Percentiles rank a stretch among this genome's conserved stretches.
phyloP scores from a whole-genome alignment of 2,329 filamentous ascomycete species.

The Diaporthe vexans region DNA sequence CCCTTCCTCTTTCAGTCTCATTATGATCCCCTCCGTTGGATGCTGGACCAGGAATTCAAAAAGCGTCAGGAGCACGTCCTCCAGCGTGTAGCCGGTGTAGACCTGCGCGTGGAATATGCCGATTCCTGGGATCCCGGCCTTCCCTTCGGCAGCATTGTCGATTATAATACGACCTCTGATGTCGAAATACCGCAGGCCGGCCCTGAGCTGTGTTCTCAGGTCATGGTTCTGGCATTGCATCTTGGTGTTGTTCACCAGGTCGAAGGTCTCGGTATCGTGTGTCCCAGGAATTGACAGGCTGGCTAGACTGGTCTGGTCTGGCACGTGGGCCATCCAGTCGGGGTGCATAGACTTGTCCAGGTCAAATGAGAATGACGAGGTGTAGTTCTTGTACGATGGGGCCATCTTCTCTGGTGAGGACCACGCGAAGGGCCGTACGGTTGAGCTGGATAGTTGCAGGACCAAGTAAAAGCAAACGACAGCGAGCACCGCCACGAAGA shows the following conservation, averaged over 20 bases:
- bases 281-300: conserved; percentile 65
- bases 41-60: conserved; percentile 61
- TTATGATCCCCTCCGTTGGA: conserved; percentile 61
- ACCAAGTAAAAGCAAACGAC: conserved; percentile 33
- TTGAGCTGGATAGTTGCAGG: conserved; percentile 31
- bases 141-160: conserved; percentile 50
- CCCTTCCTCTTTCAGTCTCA: conserved; percentile 66
- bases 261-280: conserved; percentile 67
- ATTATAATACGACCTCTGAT: conserved; percentile 61
- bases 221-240: conserved; percentile 64
- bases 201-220: conserved; percentile 59
- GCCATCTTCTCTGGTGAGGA: neutral
- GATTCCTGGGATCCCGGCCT: conserved; percentile 46
- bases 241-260: conserved; percentile 49
- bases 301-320: conserved; percentile 57
- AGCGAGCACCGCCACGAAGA: conserved; percentile 23
- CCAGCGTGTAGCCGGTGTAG: conserved; percentile 60
- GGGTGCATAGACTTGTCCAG: conserved; percentile 50
- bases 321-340: conserved; percentile 60
- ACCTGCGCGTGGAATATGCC: conserved; percentile 62
- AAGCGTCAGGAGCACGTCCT: conserved; percentile 58
- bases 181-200: conserved; percentile 65
- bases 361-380: conserved; percentile 59
- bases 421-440: conserved; percentile 10
- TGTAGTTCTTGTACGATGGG: conserved; percentile 45